Conservation (phyloP, 1,139 yeast genomes). For the Geotrichum aggregatum region DNA sequence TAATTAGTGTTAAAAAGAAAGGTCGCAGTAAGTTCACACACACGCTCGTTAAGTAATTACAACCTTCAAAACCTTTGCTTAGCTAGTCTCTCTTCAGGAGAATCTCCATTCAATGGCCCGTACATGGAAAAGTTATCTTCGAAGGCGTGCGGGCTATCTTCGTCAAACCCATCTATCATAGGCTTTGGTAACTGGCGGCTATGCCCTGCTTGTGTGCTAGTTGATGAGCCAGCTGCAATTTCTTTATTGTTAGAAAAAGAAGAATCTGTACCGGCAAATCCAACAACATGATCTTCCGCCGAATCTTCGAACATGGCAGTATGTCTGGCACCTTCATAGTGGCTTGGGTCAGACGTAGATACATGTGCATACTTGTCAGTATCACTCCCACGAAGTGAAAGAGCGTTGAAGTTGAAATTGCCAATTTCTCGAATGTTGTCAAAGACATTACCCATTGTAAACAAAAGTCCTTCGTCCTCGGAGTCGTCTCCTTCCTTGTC, state of each 20-base stretch:
- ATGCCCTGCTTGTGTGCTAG: too few relatives aligned
- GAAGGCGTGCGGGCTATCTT: background rate
- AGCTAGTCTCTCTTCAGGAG: slow-evolving; percentile 12
- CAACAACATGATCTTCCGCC: background rate
- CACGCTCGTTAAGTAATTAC: too few relatives aligned
- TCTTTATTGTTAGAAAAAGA: too few relatives aligned
- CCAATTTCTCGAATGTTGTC: slow-evolving; percentile 30
- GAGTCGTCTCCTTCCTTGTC: slow-evolving; percentile 27
- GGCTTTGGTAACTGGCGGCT: background rate
- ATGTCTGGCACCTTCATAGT: background rate
- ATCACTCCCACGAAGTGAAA: slow-evolving; percentile 6
- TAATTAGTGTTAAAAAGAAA: too few relatives aligned
- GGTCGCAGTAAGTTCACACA: too few relatives aligned
- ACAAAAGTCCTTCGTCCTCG: slow-evolving; percentile 33
- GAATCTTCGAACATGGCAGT: background rate
- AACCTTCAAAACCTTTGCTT: slow-evolving; percentile 7
- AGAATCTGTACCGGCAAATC: background rate
- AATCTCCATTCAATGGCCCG: slow-evolving; percentile 17
- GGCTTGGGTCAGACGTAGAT: background rate
- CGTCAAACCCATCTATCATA: background rate
- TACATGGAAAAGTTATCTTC: slow-evolving; percentile 8
- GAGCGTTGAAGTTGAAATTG: slow-evolving; percentile 21
- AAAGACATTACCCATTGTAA: slow-evolving; percentile 29
- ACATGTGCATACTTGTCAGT: background rate
- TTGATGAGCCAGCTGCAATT: background rate